phyloP scores from a whole-genome alignment of 176 grass and related monocot species.

The Oryza longistaminata region DNA sequence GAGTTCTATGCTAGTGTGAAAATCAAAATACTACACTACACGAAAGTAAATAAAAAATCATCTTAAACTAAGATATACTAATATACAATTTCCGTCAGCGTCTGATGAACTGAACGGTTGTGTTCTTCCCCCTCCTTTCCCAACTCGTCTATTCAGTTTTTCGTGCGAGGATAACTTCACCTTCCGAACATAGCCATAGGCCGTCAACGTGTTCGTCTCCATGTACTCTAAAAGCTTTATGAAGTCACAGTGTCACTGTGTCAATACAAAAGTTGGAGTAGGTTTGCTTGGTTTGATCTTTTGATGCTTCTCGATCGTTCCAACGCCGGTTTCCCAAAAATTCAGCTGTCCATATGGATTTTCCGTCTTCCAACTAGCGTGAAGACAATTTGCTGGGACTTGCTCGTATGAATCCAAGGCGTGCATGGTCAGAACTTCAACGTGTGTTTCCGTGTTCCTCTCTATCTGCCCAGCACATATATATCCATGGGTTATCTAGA shows the following conservation, averaged over 20 bases:
- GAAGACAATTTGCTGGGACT: background rate
- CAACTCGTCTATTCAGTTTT: no score
- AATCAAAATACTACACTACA: no score
- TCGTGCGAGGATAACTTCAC: no score
- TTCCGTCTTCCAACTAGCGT: background rate
- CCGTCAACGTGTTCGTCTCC: background rate
- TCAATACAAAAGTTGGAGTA: background rate
- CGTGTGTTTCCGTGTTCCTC: background rate
- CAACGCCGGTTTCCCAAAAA: background rate
- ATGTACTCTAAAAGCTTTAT: background rate
- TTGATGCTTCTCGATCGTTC: background rate
- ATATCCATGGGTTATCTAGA: background rate
- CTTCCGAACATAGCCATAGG: background rate
- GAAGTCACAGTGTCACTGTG: background rate
- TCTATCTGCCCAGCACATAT: no score
- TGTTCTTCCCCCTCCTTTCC: no score
- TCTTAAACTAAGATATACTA: no score
- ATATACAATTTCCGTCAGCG: no score
- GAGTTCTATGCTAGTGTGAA: no score
- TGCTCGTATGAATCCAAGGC: background rate
- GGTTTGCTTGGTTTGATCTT: background rate
- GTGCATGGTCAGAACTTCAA: background rate
- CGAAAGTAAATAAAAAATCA: no score
- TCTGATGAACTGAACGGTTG: no score
- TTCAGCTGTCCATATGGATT: background rate